phyloP scores from a whole-genome alignment of 2,329 filamentous ascomycete species.

The Leptographium lundbergii region DNA sequence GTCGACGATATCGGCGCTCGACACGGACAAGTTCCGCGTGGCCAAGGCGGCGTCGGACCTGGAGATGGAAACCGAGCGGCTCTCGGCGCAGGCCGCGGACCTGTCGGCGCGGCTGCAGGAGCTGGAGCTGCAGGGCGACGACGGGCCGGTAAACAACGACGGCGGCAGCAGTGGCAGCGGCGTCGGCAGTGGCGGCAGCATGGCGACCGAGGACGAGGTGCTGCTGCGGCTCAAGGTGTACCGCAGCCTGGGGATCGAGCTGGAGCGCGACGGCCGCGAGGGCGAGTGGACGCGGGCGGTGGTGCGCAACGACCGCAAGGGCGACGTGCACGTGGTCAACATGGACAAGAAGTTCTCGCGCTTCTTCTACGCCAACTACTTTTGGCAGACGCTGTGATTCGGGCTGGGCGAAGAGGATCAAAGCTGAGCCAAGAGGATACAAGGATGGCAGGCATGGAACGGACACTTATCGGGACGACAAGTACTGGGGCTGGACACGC shows the following conservation, averaged over 20 bases:
- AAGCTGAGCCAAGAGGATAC: background rate
- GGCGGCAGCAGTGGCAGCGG: background rate
- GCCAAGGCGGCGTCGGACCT: slow-evolving; percentile 85
- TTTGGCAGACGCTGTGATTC: slow-evolving; percentile 65
- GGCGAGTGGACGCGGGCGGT: slow-evolving; percentile 72
- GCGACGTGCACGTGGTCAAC: slow-evolving; percentile 89
- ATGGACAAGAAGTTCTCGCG: slow-evolving; percentile 85
- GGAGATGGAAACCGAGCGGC: slow-evolving; percentile 89
- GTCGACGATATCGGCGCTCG: slow-evolving; percentile 69
- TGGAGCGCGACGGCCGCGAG: slow-evolving; percentile 54
- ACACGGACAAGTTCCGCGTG: slow-evolving; percentile 86
- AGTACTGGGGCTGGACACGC: too few relatives aligned
- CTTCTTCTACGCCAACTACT: slow-evolving; percentile 91
- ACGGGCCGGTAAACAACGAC: slow-evolving; percentile 36
- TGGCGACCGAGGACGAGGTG: slow-evolving; percentile 48
- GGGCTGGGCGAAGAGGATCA: background rate
- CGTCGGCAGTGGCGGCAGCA: slow-evolving; percentile 10
- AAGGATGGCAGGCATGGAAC: background rate
- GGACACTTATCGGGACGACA: background rate
- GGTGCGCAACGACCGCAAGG: slow-evolving; percentile 72
- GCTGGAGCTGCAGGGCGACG: slow-evolving; percentile 75
- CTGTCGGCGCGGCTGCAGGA: slow-evolving; percentile 65
- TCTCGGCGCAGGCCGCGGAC: slow-evolving; percentile 65
- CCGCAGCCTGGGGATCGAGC: slow-evolving; percentile 78
- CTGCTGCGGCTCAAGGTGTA: slow-evolving; percentile 79